Percentiles rank a stretch among this genome's conserved stretches.
These are phyloP conservation scores for Fagopyrum homotropicum DNA, from an alignment of 148 eudicot species.

Conservation along the genomic window DNA sequence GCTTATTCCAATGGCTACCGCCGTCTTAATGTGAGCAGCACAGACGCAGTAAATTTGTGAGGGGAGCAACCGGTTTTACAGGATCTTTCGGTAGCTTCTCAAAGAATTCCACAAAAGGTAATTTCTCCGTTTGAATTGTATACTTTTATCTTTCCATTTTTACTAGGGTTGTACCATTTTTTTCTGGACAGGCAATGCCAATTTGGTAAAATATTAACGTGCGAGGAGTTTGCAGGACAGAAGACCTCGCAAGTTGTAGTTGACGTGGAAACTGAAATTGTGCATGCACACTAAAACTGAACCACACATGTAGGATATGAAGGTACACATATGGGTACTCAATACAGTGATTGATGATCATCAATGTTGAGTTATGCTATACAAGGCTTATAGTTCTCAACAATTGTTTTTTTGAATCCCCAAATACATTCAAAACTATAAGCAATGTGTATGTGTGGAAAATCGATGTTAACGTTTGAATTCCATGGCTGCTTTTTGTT, in stretches of 20 bases:
- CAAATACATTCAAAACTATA: background rate
- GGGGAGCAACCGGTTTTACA: constrained; percentile 51
- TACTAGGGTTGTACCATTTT: background rate
- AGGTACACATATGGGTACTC: constrained; percentile 1
- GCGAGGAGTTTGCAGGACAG: constrained; percentile 34
- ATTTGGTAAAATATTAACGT: background rate
- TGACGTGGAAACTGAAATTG: constrained; percentile 82
- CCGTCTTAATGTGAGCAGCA: too few species aligned
- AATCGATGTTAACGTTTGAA: background rate
- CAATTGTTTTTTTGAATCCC: background rate
- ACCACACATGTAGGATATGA: background rate
- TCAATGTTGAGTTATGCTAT: too few species aligned
- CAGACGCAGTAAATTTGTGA: constrained; percentile 36
- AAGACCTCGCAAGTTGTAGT: constrained; percentile 38
- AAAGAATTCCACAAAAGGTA: constrained; percentile 59
- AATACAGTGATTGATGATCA: background rate
- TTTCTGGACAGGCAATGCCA: background rate
- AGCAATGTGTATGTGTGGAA: background rate
- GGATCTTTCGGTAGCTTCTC: constrained; percentile 46
- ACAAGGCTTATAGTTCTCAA: background rate
- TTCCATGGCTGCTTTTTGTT: background rate
- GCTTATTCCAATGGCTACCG: too few species aligned
- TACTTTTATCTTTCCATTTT: background rate
- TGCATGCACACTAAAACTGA: constrained; percentile 52
- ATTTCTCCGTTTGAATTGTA: background rate